Base-by-base conservation (phyloP, 352 stramenopile genomes). In the Phytophthora sojae region DNA sequence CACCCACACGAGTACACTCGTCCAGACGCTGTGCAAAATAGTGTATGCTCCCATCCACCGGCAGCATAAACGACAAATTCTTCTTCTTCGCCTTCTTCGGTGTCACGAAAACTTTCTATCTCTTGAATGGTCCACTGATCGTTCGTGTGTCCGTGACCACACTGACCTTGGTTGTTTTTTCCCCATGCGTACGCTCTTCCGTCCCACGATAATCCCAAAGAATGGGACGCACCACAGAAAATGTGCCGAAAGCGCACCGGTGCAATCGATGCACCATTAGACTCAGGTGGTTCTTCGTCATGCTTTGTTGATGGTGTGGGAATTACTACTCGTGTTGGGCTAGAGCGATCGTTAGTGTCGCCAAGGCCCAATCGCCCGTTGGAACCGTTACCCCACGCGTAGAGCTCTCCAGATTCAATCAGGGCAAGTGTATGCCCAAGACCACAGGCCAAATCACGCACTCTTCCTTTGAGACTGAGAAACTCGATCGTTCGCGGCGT, bases 141-240 rank as follows among this genome's bases (percentile, higher is more conserved):
- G 42, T 92, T 92, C 0, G 83, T 91, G 54, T 94, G 85, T 0
- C 86, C 89, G 67, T 92, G 87, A 0, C 89, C 89, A 25, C 86
- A 95, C 62, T 96, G 89, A 0, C 89, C 89, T 56, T 96, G 89
- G 35, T 95, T 95, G 51, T 96, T 96, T 57, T 95, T 95, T 9
- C 89, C 89, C 89, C 89, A 96, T 3, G 77, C 55, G 56, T 86
- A 95, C 1, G 66, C 73, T 26, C 62, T 76, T 15, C 89, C 89
- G 45, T 92, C 76, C 8, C 57, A 75, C 7, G 82, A 84, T 19
- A 95, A 56, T 0, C 80, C 87, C n/a, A 95, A 57, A 0, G 85
- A 94, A 67, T 96, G 89, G 2, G 86, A 94, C 8, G 87, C 88
- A 6, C 89, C 89, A 59, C 89, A 92, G 60, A 82, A 92, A 54